phyloP scores from a whole-genome alignment of 306 rosid species.

The Boehmeria nivea region DNA sequence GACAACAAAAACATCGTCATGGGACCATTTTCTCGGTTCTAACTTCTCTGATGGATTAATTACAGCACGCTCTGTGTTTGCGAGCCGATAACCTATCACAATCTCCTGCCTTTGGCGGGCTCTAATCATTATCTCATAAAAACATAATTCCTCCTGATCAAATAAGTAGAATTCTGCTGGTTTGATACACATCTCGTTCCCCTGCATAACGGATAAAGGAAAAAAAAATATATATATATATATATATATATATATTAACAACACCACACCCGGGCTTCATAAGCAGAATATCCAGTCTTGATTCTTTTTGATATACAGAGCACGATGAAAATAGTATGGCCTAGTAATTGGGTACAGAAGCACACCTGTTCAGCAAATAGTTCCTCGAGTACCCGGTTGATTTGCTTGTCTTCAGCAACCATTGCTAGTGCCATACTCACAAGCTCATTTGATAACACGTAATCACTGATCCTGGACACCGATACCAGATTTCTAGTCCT shows the following conservation, averaged over 20 bases:
- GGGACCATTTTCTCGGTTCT: conserved; percentile 70
- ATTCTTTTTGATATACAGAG: not conserved
- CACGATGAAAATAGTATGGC: not conserved
- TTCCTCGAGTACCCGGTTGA: conserved; percentile 97
- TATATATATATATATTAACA: no score
- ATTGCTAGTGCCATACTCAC: conserved; percentile 97
- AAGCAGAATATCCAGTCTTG: no score
- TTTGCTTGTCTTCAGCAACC: conserved; percentile 99
- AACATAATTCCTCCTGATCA: conserved; percentile 84
- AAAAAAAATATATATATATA: not conserved
- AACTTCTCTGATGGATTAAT: conserved; percentile 74
- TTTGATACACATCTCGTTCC: conserved; percentile 86
- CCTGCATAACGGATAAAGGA: conserved; percentile 50
- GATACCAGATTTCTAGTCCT: conserved; percentile 95
- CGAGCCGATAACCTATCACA: conserved; percentile 75
- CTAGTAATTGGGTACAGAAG: conserved; percentile 4
- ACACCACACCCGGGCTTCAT: no score
- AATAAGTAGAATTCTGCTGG: conserved; percentile 88
- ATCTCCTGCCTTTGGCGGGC: conserved; percentile 80
- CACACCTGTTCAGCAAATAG: conserved; percentile 87
- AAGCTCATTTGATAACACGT: conserved; percentile 88
- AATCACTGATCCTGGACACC: conserved; percentile 97
- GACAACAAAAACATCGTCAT: conserved; percentile 79
- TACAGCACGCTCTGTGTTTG: conserved; percentile 61
- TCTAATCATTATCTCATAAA: conserved; percentile 79